Evolutionary conservation across 306 rosid genomes (phyloP).

Genomic region (Lotus japonicus): DNA sequence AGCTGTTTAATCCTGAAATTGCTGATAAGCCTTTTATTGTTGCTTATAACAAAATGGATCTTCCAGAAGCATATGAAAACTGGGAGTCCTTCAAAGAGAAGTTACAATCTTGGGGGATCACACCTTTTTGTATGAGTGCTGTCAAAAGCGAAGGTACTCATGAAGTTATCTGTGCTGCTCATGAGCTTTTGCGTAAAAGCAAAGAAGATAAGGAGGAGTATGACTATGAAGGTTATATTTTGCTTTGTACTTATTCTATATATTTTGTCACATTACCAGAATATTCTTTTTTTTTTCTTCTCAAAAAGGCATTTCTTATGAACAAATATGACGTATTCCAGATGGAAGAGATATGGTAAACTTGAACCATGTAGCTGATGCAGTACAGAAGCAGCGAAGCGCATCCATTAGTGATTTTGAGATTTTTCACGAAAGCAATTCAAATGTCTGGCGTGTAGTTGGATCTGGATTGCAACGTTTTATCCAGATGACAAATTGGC

Average conservation of each 20-base stretch:
- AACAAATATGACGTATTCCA: conserved; percentile 35
- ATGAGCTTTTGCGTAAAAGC: conserved; percentile 49
- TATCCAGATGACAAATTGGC: conserved; percentile 96
- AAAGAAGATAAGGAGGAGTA: conserved; percentile 46
- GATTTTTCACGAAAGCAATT: conserved; percentile 49
- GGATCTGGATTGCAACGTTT: conserved; percentile 92
- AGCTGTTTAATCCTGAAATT: conserved; percentile 81
- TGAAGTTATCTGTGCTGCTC: conserved; percentile 70
- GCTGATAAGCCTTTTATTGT: conserved; percentile 87
- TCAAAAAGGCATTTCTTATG: conserved; percentile 13
- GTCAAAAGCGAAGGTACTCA: conserved; percentile 69
- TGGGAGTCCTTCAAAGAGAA: conserved; percentile 73
- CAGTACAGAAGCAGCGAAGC: conserved; percentile 61
- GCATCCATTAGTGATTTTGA: conserved; percentile 80
- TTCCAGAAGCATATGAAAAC: conserved; percentile 84
- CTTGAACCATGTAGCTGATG: conserved; percentile 66
- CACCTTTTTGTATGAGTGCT: conserved; percentile 83
- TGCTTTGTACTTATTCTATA: conserved; percentile 8
- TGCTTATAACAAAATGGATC: conserved; percentile 92
- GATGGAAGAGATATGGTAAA: conserved; percentile 39
- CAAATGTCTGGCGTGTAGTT: conserved; percentile 66
- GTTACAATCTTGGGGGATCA: conserved; percentile 62
- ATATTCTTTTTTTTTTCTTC: not conserved
- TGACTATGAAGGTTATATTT: conserved; percentile 44
- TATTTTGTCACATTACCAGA: not conserved